Base-by-base conservation (phyloP, 352 stramenopile species). In the Saprolegnia diclina region DNA sequence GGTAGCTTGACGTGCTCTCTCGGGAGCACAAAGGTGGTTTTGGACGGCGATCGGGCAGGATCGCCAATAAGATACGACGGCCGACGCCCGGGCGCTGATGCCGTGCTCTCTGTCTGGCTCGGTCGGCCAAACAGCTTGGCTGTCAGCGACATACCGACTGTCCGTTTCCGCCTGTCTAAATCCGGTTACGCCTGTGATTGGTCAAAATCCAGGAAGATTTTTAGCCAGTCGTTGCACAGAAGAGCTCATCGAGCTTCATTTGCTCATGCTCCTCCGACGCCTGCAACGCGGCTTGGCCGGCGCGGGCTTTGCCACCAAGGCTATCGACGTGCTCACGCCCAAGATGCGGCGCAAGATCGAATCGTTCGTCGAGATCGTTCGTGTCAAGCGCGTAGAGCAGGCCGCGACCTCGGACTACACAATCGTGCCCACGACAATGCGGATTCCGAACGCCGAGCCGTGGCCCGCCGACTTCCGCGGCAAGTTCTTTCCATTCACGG, bases 391-490 rank as follows among this genome's bases (percentile, higher is more conserved):
- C 7, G 21, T 11, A 24, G 44, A 40, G 16, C 63, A 69, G 24
- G 63, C 48, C 37, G 26, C 50, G 24, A 26, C 18, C 13, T 69
- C 63, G 7, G 63, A 69, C 38, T 61, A 57, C 35, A 69, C 63
- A 2, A 40, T 61, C 24, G 22, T 69, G n/a, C 63, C 45, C 26
- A 48, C 38, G 9, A 11, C 13, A 22, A 54, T 62, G 19, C 10
- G 29, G 22, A 42, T 69, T 21, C 63, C 63, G 32, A 24, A 24
- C 22, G 63, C 62, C 19, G 63, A 44, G 38, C 63, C 63, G 16
- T 69, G 63, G 63, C 63, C 63, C 18, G 45, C 62, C 18, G 21
- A 22, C 11, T n/a, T 69, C 22, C 45, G 54, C n/a, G 63, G 63
- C 24, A 69, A 69, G 26, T 26, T 46, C 18, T 29, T 62, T 16